Percentiles rank a stretch among this genome's conserved stretches.
phyloP scores from a whole-genome alignment of 768 basidiomycete species.

The Boletus subparvulus region DNA sequence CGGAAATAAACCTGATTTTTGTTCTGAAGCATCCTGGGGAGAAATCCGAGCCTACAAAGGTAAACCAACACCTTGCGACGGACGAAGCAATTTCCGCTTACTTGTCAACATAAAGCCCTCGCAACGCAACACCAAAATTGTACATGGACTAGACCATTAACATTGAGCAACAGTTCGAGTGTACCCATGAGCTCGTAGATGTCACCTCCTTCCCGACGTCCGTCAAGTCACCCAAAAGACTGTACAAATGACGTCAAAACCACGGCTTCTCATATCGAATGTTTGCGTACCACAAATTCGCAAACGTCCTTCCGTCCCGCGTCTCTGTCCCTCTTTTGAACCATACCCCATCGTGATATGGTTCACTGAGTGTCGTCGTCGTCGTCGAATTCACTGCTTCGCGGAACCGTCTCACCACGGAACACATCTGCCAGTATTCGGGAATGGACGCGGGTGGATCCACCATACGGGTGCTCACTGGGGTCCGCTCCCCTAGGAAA shows the following conservation, averaged over 20 bases:
- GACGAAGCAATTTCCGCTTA: constrained; percentile 25
- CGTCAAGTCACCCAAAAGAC: constrained; percentile 54
- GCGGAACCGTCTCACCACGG: constrained; percentile 49
- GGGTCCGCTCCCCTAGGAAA: constrained; percentile 67
- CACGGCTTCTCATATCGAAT: not conserved
- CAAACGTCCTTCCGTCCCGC: constrained; percentile 49
- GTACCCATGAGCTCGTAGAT: not conserved
- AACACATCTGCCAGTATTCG: constrained; percentile 68
- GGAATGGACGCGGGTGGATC: constrained; percentile 64
- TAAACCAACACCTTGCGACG: not conserved
- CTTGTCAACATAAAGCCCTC: constrained; percentile 68
- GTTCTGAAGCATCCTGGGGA: constrained; percentile 51
- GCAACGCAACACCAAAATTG: constrained; percentile 56
- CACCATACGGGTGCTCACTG: constrained; percentile 66
- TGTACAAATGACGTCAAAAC: constrained; percentile 21
- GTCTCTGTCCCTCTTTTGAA: constrained; percentile 55
- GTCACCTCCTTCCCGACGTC: constrained; percentile 63
- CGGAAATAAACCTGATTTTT: constrained; percentile 58
- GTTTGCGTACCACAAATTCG: constrained; percentile 61
- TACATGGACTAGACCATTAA: constrained; percentile 54
- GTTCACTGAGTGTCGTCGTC: constrained; percentile 8
- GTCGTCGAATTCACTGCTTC: constrained; percentile 38
- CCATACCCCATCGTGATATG: constrained; percentile 31
- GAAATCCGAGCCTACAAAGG: constrained; percentile 55
- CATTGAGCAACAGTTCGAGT: not conserved